A percentile compares a stretch with the other conserved stretches of the same genome.
These are phyloP conservation scores for Cyphellophora europaea DNA, from an alignment of 2,329 filamentous ascomycete species.

Conservation along the genomic window DNA sequence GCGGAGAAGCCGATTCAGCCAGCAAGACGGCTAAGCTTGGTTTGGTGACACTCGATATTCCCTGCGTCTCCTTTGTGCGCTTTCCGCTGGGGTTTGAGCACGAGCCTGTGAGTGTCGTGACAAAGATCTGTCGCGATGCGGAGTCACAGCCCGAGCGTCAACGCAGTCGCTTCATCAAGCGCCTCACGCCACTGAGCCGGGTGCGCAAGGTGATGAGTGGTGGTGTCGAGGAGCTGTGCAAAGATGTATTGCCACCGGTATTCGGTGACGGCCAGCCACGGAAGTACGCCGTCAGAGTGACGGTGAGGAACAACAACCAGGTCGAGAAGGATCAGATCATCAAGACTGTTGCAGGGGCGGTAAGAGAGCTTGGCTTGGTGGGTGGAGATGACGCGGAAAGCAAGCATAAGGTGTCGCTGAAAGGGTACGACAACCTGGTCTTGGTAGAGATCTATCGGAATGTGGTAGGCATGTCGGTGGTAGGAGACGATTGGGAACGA, in stretches of 20 bases:
- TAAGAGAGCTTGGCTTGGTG: constrained; percentile 23
- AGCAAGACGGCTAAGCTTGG: constrained; percentile 6
- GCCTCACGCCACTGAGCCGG: constrained; percentile 50
- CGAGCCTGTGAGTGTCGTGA: constrained; percentile 52
- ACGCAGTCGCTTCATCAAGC: constrained; percentile 49
- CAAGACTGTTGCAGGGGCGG: constrained; percentile 46
- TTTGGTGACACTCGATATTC: constrained; percentile 16
- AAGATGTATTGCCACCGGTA: constrained; percentile 47
- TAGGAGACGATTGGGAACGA: constrained; percentile 50
- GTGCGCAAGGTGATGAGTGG: constrained; percentile 49
- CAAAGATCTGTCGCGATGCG: constrained; percentile 49
- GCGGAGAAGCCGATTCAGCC: background rate
- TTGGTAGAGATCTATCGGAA: constrained; percentile 56
- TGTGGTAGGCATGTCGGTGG: constrained; percentile 55
- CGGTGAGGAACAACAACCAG: constrained; percentile 49
- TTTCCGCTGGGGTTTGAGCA: constrained; percentile 39
- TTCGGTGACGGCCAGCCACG: constrained; percentile 28
- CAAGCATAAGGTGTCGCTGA: constrained; percentile 51
- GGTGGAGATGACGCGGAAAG: constrained; percentile 27
- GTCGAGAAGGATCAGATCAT: constrained; percentile 51
- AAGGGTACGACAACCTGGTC: constrained; percentile 51
- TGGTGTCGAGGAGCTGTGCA: constrained; percentile 48
- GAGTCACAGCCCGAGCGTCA: constrained; percentile 33
- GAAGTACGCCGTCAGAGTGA: constrained; percentile 55
- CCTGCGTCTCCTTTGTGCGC: constrained; percentile 18